These are phyloP conservation scores for Microstegium vimineum DNA, from an alignment of 176 grass and related monocot species.

Conservation along the genomic window DNA sequence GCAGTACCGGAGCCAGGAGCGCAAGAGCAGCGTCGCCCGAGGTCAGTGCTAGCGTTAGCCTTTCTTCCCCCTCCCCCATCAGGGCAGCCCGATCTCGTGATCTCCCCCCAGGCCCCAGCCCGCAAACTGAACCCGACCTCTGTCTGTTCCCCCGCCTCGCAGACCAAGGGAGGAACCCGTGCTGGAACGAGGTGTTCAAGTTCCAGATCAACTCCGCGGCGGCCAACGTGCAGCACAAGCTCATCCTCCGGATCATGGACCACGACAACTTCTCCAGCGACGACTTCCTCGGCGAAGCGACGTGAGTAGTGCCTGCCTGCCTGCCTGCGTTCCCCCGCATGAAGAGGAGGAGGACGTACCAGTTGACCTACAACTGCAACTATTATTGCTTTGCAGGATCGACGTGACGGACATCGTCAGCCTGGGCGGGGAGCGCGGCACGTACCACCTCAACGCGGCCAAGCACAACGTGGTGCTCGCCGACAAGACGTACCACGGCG, in stretches of 20 bases:
- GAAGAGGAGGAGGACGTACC: neutral
- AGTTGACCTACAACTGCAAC: neutral
- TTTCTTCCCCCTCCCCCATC: neutral
- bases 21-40: constrained; percentile 65
- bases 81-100: neutral
- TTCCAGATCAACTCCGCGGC: constrained; percentile 58
- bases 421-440: constrained; percentile 55
- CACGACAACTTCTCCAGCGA: constrained; percentile 66
- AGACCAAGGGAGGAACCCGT: constrained; percentile 70
- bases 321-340: neutral
- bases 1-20: constrained; percentile 78
- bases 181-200: constrained; percentile 87
- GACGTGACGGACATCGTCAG: constrained; percentile 66
- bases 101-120: too few relatives aligned
- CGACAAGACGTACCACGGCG: constrained; percentile 56
- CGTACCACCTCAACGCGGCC: constrained; percentile 27
- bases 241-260: constrained; percentile 69
- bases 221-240: constrained; percentile 53
- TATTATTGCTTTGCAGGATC: constrained; percentile 36
- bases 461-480: constrained; percentile 67
- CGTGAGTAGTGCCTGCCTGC: constrained; percentile 46
- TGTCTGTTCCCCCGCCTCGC: neutral
- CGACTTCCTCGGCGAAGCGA: constrained; percentile 74
- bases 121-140: neutral
- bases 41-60: constrained; percentile 14